Conservation (phyloP, 495 filamentous ascomycete species). For the Penicillium mononematosum region DNA sequence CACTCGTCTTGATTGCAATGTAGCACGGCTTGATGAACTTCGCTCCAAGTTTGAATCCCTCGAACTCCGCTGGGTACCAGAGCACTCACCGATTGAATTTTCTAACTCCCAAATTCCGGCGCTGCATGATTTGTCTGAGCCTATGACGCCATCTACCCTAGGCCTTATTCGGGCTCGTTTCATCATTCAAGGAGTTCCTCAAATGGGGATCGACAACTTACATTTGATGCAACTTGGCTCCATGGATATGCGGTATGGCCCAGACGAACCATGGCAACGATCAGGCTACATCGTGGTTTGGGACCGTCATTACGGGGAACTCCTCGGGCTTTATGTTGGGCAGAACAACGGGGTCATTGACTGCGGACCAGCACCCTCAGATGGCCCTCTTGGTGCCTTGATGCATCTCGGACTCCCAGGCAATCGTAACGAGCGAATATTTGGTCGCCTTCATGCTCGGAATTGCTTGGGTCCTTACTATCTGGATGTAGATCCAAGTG, state of each 20-base stretch:
- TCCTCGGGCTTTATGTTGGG: constrained; percentile 34
- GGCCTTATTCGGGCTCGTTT: constrained; percentile 34
- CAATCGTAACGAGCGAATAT: neutral
- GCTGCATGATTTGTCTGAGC: constrained; percentile 9
- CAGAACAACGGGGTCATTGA: constrained; percentile 22
- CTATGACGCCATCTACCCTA: constrained; percentile 24
- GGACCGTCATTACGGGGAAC: constrained; percentile 35
- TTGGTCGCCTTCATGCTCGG: constrained; percentile 6
- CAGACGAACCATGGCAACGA: constrained; percentile 25
- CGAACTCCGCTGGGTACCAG: constrained; percentile 35
- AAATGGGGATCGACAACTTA: constrained; percentile 16
- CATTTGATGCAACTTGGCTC: constrained; percentile 41
- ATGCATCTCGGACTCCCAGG: constrained; percentile 17
- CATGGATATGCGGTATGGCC: constrained; percentile 23
- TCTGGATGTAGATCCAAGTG: constrained; percentile 33
- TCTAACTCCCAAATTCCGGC: constrained; percentile 15
- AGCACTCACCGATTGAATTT: constrained; percentile 35
- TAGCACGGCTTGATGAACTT: neutral
- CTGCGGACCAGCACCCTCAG: constrained; percentile 11
- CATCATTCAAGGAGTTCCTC: constrained; percentile 19
- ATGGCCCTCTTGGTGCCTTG: constrained; percentile 25
- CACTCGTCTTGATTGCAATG: constrained; percentile 15
- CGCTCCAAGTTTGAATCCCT: constrained; percentile 1
- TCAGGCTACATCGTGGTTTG: constrained; percentile 42
- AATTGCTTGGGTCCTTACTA: constrained; percentile 18